Percentiles rank a stretch among this genome's conserved stretches.
These are phyloP conservation scores for Mrakia blollopis DNA, from an alignment of 768 basidiomycete species.

Conservation along the genomic window DNA sequence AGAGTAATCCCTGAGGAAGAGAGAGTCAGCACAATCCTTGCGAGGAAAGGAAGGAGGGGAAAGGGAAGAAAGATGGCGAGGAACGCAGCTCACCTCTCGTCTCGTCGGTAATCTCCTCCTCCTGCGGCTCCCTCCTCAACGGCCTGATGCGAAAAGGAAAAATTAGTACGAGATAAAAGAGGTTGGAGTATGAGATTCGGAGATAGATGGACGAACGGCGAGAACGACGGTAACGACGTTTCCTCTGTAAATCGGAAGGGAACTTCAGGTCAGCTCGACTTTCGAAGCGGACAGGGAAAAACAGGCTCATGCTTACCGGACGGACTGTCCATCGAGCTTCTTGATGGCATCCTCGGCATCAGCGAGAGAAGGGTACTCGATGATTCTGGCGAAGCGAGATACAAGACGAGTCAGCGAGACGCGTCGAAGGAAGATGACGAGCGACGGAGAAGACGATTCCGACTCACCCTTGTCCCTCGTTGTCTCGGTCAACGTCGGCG, in stretches of 20 bases:
- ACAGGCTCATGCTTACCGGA: slow-evolving; percentile 70
- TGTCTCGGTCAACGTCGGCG: slow-evolving; percentile 87
- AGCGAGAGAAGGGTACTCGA: slow-evolving; percentile 81
- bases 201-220: slow-evolving; percentile 35
- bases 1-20: slow-evolving; percentile 12
- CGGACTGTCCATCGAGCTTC: slow-evolving; percentile 83
- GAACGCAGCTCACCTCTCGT: slow-evolving; percentile 19
- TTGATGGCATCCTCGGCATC: slow-evolving; percentile 93
- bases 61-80: slow-evolving; percentile 43
- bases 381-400: slow-evolving; percentile 54
- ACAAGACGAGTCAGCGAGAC: background rate
- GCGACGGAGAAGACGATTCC: background rate
- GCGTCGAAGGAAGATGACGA: background rate
- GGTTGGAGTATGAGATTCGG: no score
- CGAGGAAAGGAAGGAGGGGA: slow-evolving; percentile 29
- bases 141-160: background rate
- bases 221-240: slow-evolving; percentile 33
- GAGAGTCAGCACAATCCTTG: slow-evolving; percentile 1
- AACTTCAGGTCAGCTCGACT: slow-evolving; percentile 50
- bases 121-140: slow-evolving; percentile 1
- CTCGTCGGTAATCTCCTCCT: slow-evolving; percentile 21
- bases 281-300: slow-evolving; percentile 26
- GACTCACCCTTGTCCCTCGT: slow-evolving; percentile 77
- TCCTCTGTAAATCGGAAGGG: slow-evolving; percentile 49
- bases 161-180: slow-evolving; percentile 38